phyloP scores from a whole-genome alignment of 108 stramenopile genomes.

The Stephanodiscus triporus region DNA sequence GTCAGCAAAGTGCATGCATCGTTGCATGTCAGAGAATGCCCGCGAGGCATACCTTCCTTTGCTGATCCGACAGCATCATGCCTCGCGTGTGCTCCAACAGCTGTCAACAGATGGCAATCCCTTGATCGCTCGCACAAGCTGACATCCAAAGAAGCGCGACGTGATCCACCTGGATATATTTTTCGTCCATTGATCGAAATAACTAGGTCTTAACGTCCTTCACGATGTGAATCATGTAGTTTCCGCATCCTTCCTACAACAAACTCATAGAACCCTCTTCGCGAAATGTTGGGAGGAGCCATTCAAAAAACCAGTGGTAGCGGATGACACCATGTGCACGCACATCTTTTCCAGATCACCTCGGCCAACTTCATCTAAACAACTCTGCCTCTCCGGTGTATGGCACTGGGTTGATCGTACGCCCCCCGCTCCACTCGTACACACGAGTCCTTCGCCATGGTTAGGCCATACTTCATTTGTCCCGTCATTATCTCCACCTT shows the following conservation, averaged over 20 bases:
- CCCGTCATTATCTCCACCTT: no score
- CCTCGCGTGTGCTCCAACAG: no score
- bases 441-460: no score
- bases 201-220: not conserved
- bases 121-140: not conserved
- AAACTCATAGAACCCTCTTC: not conserved
- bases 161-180: not conserved
- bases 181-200: not conserved
- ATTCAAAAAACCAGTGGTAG: not conserved
- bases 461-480: no score
- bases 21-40: not conserved
- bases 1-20: no score
- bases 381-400: not conserved
- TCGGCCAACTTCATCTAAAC: not conserved
- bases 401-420: not conserved
- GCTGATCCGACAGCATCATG: no score
- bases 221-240: slow-evolving; percentile 18
- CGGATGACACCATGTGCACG: slow-evolving; percentile 14
- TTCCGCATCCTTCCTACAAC: slow-evolving; percentile 10
- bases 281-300: not conserved
- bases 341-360: not conserved
- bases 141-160: slow-evolving; percentile 14
- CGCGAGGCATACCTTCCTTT: not conserved
- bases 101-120: no score
- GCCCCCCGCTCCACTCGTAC: not conserved